Conservation (phyloP, 495 filamentous ascomycete species). For the Penicillium simplicissimum region DNA sequence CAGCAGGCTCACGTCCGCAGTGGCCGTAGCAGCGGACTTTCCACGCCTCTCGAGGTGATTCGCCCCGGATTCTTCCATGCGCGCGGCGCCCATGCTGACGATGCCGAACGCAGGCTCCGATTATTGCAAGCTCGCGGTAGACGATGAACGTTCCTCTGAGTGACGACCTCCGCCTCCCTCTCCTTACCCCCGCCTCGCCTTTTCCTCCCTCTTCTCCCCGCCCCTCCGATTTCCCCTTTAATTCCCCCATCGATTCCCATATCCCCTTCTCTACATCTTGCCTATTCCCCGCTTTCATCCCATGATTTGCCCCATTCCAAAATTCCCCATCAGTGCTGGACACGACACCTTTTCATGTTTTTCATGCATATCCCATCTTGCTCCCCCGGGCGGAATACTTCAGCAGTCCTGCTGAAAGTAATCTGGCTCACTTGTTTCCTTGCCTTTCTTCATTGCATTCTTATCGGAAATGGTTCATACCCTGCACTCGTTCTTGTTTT, state of each 20-base stretch:
- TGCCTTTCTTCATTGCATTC: not conserved
- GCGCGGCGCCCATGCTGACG: constrained; percentile 33
- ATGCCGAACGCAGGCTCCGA: constrained; percentile 43
- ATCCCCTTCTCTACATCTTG: not conserved
- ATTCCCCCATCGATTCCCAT: not conserved
- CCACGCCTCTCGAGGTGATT: constrained; percentile 39
- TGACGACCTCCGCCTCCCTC: not conserved
- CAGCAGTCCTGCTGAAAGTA: not conserved
- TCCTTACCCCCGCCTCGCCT: not conserved
- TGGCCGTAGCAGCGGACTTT: constrained; percentile 30
- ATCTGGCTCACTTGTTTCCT: not conserved
- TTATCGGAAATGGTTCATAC: constrained; percentile 1
- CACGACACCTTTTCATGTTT: constrained; percentile 5
- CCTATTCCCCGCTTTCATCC: not conserved
- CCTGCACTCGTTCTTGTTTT: constrained; percentile 3
- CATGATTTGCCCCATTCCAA: not conserved
- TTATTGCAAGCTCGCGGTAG: constrained; percentile 43
- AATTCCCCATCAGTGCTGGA: constrained; percentile 21
- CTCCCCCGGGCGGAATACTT: not conserved
- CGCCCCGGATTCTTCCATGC: constrained; percentile 30
- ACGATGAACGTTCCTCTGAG: constrained; percentile 12
- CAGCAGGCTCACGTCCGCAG: constrained; percentile 45
- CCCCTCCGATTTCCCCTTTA: too few species aligned
- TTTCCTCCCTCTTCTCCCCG: not conserved
- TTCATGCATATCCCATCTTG: not conserved